These are phyloP conservation scores for Ceriops decandra DNA, from an alignment of 345 rosid species.

Conservation along the genomic window DNA sequence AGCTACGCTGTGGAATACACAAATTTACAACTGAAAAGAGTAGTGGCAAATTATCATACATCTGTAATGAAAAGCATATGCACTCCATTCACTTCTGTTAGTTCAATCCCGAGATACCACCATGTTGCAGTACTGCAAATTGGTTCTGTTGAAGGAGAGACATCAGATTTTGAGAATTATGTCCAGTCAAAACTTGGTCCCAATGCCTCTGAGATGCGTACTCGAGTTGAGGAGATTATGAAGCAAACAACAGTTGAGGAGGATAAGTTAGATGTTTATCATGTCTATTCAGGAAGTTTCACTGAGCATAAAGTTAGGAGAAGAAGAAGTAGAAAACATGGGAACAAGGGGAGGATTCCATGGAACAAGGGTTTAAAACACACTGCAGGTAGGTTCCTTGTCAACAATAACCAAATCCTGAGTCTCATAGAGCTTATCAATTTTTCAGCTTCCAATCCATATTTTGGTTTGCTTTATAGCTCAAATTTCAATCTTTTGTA, in stretches of 20 bases:
- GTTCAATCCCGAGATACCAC: slow-evolving; percentile 27
- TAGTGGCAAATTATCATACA: slow-evolving; percentile 23
- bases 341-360: slow-evolving; percentile 75
- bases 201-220: slow-evolving; percentile 19
- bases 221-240: not conserved
- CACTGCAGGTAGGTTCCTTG: slow-evolving; percentile 45
- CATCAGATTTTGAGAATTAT: slow-evolving; percentile 21
- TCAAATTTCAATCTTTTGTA: slow-evolving; percentile 24
- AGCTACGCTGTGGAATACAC: slow-evolving; percentile 23
- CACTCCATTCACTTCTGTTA: slow-evolving; percentile 15
- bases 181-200: slow-evolving; percentile 10
- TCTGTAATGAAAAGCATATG: slow-evolving; percentile 16
- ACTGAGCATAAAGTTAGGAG: slow-evolving; percentile 34
- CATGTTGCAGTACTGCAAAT: slow-evolving; percentile 25
- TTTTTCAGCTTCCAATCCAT: not conserved
- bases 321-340: slow-evolving; percentile 59
- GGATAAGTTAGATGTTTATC: slow-evolving; percentile 7
- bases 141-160: slow-evolving; percentile 14
- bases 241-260: slow-evolving; percentile 1
- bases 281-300: slow-evolving; percentile 11
- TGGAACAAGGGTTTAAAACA: slow-evolving; percentile 87
- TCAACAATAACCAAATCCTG: too few relatives aligned
- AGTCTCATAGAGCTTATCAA: slow-evolving; percentile 12
- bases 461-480: not conserved
- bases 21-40: slow-evolving; percentile 21